Evolutionary conservation across 129 eudicot species (phyloP), one percentile per base, ranked within the genome.

Genomic region (Centella asiatica): DNA sequence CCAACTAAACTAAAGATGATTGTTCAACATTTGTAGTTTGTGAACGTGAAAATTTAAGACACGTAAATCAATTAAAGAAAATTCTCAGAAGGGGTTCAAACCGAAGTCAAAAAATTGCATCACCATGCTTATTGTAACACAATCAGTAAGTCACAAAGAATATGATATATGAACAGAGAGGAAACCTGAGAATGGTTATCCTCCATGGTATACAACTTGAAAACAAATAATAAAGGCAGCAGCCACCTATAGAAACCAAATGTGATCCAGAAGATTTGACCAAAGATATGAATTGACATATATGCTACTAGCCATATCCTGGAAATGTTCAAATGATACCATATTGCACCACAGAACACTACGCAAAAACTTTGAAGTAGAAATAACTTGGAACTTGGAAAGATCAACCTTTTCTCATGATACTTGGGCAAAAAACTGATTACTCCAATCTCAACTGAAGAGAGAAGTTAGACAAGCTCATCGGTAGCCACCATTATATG

Each of bases 401-500:
- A 31, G 40, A n/a, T n/a, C n/a, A n/a, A n/a, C n/a, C 28, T 25
- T 64, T 51, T 44, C 57, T 42, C 25, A 28, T 13, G 27, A 60
- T 46, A 39, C 26, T n/a, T 19, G 10, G 56, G n/a, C 15, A n/a
- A 45, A 54, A 22, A 49, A 42, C 23, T 69, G 59, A 36, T 34
- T 58, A 62, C 45, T 64, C 27, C 72, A 65, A 27, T 60, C n/a
- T n/a, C 31, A 37, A 48, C 5, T 32, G 15, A 49, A 34, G 47
- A 18, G 7, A 24, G 34, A 28, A 23, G 22, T 9, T 10, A 19
- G 59, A 4, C 47, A 0, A 26, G 67, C 64, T 80, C 69, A 84
- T 72, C 85, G 55, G 64, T 87, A 85, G 48, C 89, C 89, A 72
- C 95, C 88, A 61, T 94, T 88, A 61, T 82, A 80, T 44, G 95